Evolutionary conservation across 495 filamentous ascomycete species (phyloP), one percentile per base, ranked within the genome.

Genomic region (Neurospora sp.): DNA sequence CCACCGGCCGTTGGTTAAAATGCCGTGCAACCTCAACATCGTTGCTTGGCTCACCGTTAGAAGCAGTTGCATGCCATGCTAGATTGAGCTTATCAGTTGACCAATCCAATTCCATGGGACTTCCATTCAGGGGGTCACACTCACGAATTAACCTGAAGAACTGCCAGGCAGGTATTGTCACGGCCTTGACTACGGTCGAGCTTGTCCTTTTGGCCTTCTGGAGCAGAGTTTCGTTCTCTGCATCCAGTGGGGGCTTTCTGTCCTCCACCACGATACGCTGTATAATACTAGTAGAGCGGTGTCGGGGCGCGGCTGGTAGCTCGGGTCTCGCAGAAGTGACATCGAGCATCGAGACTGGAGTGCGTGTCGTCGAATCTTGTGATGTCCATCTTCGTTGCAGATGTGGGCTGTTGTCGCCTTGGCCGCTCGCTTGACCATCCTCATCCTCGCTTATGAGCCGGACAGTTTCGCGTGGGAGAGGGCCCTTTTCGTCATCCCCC

Each of bases 81-180:
- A 88, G 88, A 75, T 89, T 89, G 85, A 90, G 12, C 14, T 37
- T 37, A 9, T 66, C 6, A 54, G 88, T 90, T 82, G 90, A 85
- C 75, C 11, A 18, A 27, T 66, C 27, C 27, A 39, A 69, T 62
- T 8, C n/a, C 42, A 38, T 7, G 70, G 23, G 49, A 60, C 42
- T 10, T 23, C 27, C 31, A 72, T 38, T n/a, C 23, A 14, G 54
- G 6, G 27, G 44, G 37, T 75, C 27, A 44, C 69, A 84, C 90
- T 75, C 82, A 93, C 92, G 93, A 73, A 96, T 94, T 46, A 97
- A 82, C 78, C 90, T 92, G 81, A 97, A 98, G 78, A 99, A 98
- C 77, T 97, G 96, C 95, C 95, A 99, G 14, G 96, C 96, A 14
- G 95, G 96, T 87, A 99, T 97, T 79, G 95, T 89, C 16, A 98